phyloP scores from a whole-genome alignment of 345 rosid genomes.

The Melaleuca alternifolia region DNA sequence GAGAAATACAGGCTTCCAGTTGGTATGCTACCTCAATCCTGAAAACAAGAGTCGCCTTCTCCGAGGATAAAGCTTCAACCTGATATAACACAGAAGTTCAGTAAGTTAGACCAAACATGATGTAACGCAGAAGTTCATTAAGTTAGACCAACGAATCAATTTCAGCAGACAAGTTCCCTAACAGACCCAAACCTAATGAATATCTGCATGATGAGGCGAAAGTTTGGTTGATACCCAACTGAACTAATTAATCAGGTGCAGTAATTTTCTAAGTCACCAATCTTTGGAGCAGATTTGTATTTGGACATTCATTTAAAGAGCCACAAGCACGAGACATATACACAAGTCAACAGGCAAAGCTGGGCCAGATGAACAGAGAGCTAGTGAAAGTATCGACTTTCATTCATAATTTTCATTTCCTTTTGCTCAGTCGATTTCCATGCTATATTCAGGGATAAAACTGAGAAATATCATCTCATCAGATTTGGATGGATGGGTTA shows the following conservation, averaged over 20 bases:
- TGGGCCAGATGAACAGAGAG: not conserved
- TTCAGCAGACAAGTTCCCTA: not conserved
- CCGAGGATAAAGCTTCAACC: conserved; percentile 91
- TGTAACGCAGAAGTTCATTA: no score
- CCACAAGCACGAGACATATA: not conserved
- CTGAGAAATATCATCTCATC: not conserved
- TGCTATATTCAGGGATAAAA: not conserved
- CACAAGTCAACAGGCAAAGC: not conserved
- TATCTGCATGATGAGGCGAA: not conserved
- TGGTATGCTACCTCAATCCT: conserved; percentile 67
- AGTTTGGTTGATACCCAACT: not conserved
- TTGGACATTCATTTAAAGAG: not conserved
- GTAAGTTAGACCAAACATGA: not conserved
- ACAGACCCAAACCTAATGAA: not conserved
- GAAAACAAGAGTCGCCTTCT: conserved; percentile 72
- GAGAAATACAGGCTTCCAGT: not conserved
- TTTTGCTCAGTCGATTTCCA: not conserved
- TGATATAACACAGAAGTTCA: conserved; percentile 10
- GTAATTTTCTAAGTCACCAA: not conserved
- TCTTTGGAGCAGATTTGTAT: not conserved
- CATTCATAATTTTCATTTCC: not conserved
- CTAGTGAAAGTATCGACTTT: not conserved
- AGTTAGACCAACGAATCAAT: not conserved
- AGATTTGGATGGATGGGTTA: not conserved
- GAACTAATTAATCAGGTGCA: not conserved